Evolutionary conservation across 148 eudicot genomes (phyloP).

Genomic region (Amaranthus hypochondriacus): DNA sequence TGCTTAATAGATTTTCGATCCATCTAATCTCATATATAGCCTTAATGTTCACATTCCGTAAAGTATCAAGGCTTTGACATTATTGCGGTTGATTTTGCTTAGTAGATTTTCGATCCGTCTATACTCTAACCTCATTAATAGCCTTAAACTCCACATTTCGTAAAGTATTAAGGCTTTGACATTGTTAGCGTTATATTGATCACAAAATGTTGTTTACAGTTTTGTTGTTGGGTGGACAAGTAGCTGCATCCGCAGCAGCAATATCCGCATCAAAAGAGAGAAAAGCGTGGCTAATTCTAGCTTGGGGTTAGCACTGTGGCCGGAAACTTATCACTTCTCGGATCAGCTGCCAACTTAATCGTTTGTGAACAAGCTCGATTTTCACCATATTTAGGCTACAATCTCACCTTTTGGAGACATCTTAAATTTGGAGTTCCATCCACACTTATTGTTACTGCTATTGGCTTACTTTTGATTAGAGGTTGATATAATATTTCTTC

Average conservation of each 20-base stretch:
- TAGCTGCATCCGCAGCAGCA: conserved; percentile 78
- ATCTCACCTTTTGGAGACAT: conserved; percentile 72
- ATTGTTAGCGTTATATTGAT: too few relatives aligned
- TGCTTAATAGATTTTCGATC: too few relatives aligned
- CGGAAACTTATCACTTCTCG: conserved; percentile 76
- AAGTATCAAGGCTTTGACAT: too few relatives aligned
- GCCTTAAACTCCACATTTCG: too few relatives aligned
- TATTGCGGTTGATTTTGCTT: too few relatives aligned
- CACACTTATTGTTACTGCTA: conserved; percentile 72
- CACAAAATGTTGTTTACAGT: conserved; percentile 37
- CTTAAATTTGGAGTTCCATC: conserved; percentile 91
- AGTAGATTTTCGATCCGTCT: too few relatives aligned
- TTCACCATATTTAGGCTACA: conserved; percentile 59
- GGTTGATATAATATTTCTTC: conserved; percentile 9
- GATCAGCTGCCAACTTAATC: conserved; percentile 92
- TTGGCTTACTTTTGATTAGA: conserved; percentile 60
- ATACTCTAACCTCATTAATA: too few relatives aligned
- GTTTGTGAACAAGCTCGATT: conserved; percentile 94
- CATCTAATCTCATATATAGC: too few relatives aligned
- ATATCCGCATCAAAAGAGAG: conserved; percentile 62
- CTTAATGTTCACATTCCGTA: too few relatives aligned
- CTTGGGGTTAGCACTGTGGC: conserved; percentile 98
- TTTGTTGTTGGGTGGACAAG: conserved; percentile 65
- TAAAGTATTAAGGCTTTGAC: too few relatives aligned
- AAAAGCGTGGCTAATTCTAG: conserved; percentile 87